These are phyloP conservation scores for Rhododendron ovatum DNA, from an alignment of 148 eudicot genomes.

Conservation along the genomic window DNA sequence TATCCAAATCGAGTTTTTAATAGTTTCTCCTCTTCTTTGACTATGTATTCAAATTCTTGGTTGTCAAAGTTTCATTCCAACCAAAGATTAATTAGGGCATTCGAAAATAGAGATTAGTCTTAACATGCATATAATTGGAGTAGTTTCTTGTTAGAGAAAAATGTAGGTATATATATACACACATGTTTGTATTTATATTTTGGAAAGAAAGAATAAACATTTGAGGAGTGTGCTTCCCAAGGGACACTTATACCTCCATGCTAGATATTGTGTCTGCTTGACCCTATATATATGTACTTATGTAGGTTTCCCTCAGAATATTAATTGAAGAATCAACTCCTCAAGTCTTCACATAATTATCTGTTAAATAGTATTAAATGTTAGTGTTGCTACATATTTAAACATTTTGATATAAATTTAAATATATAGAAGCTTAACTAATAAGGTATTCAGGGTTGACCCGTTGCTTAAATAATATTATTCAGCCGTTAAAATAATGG, in stretches of 20 bases:
- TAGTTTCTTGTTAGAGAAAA: too few relatives aligned
- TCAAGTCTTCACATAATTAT: not conserved
- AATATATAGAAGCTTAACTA: not conserved
- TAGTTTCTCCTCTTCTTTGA: too few relatives aligned
- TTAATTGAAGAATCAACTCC: not conserved
- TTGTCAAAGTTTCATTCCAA: too few relatives aligned
- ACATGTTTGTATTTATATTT: not conserved
- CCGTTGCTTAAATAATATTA: not conserved
- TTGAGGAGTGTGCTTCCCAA: not conserved
- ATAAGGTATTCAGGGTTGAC: conserved; percentile 9
- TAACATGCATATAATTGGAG: too few relatives aligned
- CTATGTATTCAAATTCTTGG: too few relatives aligned
- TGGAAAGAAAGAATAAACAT: not conserved
- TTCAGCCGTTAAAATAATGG: not conserved
- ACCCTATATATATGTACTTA: not conserved
- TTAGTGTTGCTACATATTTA: not conserved
- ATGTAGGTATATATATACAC: not conserved
- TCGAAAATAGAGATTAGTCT: too few relatives aligned
- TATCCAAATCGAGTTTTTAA: too few relatives aligned
- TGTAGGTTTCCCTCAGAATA: not conserved
- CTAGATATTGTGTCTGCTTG: not conserved
- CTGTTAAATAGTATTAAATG: not conserved
- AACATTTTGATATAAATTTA: not conserved
- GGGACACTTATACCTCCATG: not conserved
- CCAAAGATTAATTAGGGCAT: too few relatives aligned